A percentile compares a stretch with the other conserved stretches of the same genome.
Conservation (phyloP, 345 rosid species). For the Salix caprea region DNA sequence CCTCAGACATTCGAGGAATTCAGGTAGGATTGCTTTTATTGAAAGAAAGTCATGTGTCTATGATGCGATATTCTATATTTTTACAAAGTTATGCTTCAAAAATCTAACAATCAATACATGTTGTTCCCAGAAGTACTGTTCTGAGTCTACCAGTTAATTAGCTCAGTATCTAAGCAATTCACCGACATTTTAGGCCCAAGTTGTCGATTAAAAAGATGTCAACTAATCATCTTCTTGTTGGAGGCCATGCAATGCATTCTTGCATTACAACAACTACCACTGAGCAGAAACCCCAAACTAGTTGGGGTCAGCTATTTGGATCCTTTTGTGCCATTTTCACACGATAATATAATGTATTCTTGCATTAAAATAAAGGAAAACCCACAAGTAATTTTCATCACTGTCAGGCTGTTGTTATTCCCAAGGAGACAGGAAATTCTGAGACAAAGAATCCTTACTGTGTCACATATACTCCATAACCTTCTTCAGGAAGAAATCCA, state of each 20-base stretch:
- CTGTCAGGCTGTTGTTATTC: no score
- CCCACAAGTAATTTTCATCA: background rate
- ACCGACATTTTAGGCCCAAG: no score
- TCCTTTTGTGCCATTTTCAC: no score
- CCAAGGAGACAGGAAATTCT: background rate
- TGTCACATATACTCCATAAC: constrained; percentile 79
- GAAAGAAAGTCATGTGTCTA: background rate
- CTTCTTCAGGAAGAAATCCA: constrained; percentile 95
- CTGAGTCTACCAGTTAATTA: background rate
- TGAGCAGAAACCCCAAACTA: no score
- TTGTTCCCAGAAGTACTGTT: background rate
- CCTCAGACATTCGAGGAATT: background rate
- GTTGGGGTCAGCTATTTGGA: no score
- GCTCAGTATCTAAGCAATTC: no score
- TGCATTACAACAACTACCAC: no score
- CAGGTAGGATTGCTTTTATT: background rate
- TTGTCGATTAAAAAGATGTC: no score
- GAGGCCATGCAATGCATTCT: no score
- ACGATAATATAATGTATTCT: no score
- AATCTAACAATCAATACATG: background rate
- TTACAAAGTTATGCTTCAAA: background rate
- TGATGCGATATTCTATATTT: background rate
- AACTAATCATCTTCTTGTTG: no score
- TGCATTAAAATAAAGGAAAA: background rate
- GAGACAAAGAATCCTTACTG: constrained; percentile 32